Percentiles rank a stretch among this genome's conserved stretches.
Evolutionary conservation across 2,329 filamentous ascomycete genomes (phyloP).

Genomic region (Aspergillus brasiliensis): DNA sequence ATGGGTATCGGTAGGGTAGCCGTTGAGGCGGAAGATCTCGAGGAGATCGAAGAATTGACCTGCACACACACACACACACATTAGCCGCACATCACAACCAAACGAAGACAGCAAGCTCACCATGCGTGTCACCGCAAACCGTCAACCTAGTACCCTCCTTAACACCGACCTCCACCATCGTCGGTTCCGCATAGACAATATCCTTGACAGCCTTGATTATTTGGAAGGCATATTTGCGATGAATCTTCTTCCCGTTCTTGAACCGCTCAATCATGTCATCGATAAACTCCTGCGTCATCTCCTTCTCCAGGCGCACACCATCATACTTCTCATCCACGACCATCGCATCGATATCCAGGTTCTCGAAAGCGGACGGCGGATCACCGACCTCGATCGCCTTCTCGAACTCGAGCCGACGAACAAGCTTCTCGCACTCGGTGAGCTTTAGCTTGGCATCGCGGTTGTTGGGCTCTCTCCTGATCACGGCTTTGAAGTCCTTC

Average conservation of each 20-base stretch:
- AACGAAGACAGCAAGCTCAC: constrained; percentile 46
- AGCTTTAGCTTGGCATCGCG: constrained; percentile 89
- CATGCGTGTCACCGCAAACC: constrained; percentile 96
- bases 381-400: constrained; percentile 93
- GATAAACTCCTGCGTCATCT: constrained; percentile 96
- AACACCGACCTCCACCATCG: constrained; percentile 93
- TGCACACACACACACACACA: no score
- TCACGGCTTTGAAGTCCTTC: constrained; percentile 87
- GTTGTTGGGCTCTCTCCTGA: constrained; percentile 82
- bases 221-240: constrained; percentile 96
- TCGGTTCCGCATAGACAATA: constrained; percentile 86
- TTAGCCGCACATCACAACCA: not conserved
- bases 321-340: constrained; percentile 82
- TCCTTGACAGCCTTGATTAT: constrained; percentile 90
- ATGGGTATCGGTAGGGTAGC: constrained; percentile 79
- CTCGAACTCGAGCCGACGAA: constrained; percentile 88
- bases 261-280: constrained; percentile 97
- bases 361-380: constrained; percentile 87
- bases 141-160: constrained; percentile 78
- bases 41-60: constrained; percentile 97
- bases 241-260: constrained; percentile 92
- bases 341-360: constrained; percentile 84
- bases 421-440: constrained; percentile 90
- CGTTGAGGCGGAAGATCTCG: constrained; percentile 92
- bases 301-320: constrained; percentile 70